Evolutionary conservation across 1,284 basidiomycete species (phyloP), one percentile per base, ranked within the genome.

Genomic region (Apiotrichum sp.): DNA sequence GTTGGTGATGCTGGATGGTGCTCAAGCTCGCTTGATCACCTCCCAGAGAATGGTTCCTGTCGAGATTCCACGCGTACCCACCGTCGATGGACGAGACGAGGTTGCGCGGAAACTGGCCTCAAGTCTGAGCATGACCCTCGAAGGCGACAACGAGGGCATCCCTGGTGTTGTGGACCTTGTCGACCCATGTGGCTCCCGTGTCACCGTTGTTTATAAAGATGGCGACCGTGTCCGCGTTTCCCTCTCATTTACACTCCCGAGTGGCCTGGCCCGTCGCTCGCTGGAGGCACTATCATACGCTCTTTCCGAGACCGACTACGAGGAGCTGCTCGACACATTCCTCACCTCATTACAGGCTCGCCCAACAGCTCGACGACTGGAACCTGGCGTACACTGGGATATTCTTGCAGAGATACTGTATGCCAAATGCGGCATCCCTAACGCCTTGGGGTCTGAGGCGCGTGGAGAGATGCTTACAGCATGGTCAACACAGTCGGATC

Each of bases 271-370:
- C 6, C 73, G 71, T 22, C 82, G 84, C 57, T 82, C 81, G 45
- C 74, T 91, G 32, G 79, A 82, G 52, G 79, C 83, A 14, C 76
- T 89, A 2, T 80, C 87, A 0, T 76, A 83, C 31, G 79, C 81
- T 8, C 69, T 89, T 1, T 56, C 65, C 2, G 50, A 65, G 1
- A 38, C 84, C 11, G 54, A 58, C 40, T 61, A 52, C 29, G 50
- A 39, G 10, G 53, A 58, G 47, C 48, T 61, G 16, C 22, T 44
- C 14, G 47, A 46, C 9, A 43, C 48, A 6, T 55, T 45, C 46
- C 33, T 48, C 9, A 11, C 22, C 6, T 40, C 14, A 6, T 41
- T 59, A 45, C 53, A 50, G 32, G 36, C 34, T 29, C 36, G 31
- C 3, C n/a, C 29, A 2, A 29, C 29, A 1, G 4, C 55, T 0